These are phyloP conservation scores for Thermomucor indicae-seudaticae DNA, from an alignment of 371 early-diverging fungal genomes.

Conservation along the genomic window DNA sequence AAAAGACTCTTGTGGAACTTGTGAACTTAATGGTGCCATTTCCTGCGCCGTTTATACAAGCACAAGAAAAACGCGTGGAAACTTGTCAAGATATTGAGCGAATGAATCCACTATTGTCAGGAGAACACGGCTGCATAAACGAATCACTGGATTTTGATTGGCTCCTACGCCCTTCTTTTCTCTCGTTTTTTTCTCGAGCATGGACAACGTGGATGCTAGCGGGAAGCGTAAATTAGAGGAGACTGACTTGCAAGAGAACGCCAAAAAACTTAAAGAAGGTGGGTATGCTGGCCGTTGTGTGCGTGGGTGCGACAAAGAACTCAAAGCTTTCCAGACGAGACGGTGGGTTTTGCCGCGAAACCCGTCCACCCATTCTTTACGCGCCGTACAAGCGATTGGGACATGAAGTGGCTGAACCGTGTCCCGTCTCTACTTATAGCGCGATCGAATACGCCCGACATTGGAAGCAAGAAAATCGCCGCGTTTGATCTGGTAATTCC, in stretches of 20 bases:
- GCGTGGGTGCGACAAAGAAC: no score
- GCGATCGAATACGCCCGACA: neutral
- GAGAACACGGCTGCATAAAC: no score
- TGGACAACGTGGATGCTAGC: neutral
- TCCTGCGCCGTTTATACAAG: no score
- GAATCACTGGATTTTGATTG: no score
- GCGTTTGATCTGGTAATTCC: slow-evolving; percentile 1
- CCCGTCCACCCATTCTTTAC: neutral
- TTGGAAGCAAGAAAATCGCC: neutral
- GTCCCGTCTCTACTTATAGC: no score
- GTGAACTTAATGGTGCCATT: no score
- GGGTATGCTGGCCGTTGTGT: neutral
- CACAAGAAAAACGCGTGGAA: no score
- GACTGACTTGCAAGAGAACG: neutral
- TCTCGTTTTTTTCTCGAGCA: neutral
- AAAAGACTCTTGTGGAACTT: no score
- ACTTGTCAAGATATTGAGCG: no score
- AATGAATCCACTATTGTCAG: no score
- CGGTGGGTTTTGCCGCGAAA: no score
- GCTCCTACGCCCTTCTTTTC: neutral
- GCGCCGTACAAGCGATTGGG: neutral
- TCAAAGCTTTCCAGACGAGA: no score
- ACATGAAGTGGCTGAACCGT: neutral
- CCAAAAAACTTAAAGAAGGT: slow-evolving; percentile 1
- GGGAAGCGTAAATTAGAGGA: neutral